phyloP scores from a whole-genome alignment of 2,329 filamentous ascomycete species.

The Verticillium albo-atrum region DNA sequence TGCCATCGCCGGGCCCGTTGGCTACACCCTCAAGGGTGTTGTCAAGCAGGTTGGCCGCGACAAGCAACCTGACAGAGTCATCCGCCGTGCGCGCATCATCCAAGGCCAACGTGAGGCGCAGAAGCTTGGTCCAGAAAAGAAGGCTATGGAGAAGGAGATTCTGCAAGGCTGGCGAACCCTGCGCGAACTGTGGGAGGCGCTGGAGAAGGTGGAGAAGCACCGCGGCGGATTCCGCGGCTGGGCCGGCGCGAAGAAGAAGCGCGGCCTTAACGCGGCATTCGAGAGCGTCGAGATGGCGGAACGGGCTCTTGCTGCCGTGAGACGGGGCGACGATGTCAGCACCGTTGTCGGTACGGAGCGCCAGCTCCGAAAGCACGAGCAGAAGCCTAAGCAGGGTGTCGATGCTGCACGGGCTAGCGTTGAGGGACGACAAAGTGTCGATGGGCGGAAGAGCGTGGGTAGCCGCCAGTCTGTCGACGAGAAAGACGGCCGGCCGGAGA shows the following conservation, averaged over 20 bases:
- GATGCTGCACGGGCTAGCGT: background rate
- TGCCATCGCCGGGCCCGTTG: conserved; percentile 55
- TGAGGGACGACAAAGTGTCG: background rate
- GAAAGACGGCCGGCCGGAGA: background rate
- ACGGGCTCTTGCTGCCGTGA: conserved; percentile 38
- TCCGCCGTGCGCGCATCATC: conserved; percentile 53
- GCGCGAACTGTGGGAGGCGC: conserved; percentile 30
- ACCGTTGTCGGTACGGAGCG: conserved; percentile 20
- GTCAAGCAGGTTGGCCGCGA: conserved; percentile 54
- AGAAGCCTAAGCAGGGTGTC: conserved; percentile 10
- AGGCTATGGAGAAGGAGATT: conserved; percentile 23
- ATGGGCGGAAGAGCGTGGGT: background rate
- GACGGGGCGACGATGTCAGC: conserved; percentile 36
- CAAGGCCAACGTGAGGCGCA: conserved; percentile 48
- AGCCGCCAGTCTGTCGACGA: background rate
- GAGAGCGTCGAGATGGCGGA: conserved; percentile 44
- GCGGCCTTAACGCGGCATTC: conserved; percentile 39
- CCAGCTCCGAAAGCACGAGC: conserved; percentile 14
- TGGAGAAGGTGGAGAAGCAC: conserved; percentile 25
- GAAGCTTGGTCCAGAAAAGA: conserved; percentile 26
- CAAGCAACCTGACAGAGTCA: conserved; percentile 45
- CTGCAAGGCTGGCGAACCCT: conserved; percentile 37
- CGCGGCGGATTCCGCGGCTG: conserved; percentile 28
- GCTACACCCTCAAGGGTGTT: conserved; percentile 60
- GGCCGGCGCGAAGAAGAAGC: conserved; percentile 26